Conservation (phyloP, 177 flowering plant genomes). For the Vitis hybrid region DNA sequence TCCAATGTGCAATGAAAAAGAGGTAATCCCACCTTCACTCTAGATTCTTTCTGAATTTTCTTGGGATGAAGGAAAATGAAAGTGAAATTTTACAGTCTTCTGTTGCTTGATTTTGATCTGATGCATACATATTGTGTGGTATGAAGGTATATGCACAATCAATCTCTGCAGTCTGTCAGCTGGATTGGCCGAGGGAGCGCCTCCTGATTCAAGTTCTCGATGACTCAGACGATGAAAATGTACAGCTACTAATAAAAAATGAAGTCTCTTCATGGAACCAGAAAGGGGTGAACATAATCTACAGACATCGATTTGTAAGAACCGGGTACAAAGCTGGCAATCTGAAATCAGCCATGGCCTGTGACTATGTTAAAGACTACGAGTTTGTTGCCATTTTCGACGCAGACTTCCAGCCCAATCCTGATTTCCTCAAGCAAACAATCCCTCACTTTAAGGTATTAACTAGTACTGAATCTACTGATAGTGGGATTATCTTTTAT, state of each 20-base stretch:
- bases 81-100: neutral
- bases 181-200: conserved; percentile 86
- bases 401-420: conserved; percentile 82
- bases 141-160: conserved; percentile 75
- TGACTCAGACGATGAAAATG: conserved; percentile 66
- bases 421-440: conserved; percentile 73
- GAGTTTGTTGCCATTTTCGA: conserved; percentile 82
- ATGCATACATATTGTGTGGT: neutral
- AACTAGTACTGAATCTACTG: neutral
- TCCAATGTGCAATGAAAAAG: conserved; percentile 83
- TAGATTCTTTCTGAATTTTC: too few relatives aligned
- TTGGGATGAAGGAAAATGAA: too few relatives aligned
- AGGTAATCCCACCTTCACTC: conserved; percentile 34
- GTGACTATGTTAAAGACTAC: conserved; percentile 76
- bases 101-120: neutral
- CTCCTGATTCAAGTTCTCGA: conserved; percentile 80
- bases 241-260: conserved; percentile 54
- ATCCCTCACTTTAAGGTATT: conserved; percentile 84
- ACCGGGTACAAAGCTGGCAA: conserved; percentile 95
- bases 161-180: conserved; percentile 69
- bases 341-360: conserved; percentile 79
- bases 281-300: conserved; percentile 78
- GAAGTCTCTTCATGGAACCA: conserved; percentile 69
- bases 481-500: neutral
- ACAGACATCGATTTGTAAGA: conserved; percentile 67